A percentile compares a stretch with the other conserved stretches of the same genome.
Evolutionary conservation across 140 eudicot species (phyloP).

Genomic region (Senecio squalidus): DNA sequence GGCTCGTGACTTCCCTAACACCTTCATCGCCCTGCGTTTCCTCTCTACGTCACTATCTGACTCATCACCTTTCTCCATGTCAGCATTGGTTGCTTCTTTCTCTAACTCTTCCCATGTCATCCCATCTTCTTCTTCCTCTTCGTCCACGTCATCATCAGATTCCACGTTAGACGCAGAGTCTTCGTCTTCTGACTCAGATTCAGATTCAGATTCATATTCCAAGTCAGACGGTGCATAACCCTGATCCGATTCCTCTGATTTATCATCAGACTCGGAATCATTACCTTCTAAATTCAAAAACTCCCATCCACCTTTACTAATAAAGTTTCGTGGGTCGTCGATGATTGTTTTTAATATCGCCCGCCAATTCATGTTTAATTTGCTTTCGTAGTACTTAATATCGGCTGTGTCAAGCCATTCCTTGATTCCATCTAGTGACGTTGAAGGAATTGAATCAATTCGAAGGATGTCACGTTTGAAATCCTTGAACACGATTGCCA

Average conservation of each 20-base stretch:
- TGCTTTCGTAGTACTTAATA: not conserved
- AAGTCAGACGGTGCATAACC: too few relatives aligned
- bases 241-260: too few relatives aligned
- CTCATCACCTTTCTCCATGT: conserved; percentile 18
- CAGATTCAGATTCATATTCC: too few relatives aligned
- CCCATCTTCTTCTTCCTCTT: conserved; percentile 29
- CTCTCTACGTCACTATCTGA: conserved; percentile 21
- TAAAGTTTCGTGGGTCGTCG: not conserved
- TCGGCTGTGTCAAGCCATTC: not conserved
- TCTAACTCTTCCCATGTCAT: too few relatives aligned
- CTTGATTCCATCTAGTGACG: not conserved
- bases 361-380: not conserved
- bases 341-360: not conserved
- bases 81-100: conserved; percentile 15
- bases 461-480: not conserved
- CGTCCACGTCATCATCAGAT: conserved; percentile 21
- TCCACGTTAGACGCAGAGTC: conserved; percentile 30
- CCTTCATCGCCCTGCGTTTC: conserved; percentile 12
- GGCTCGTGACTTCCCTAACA: not conserved
- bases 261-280: too few relatives aligned
- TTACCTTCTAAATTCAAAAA: not conserved
- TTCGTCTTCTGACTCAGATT: conserved; percentile 29
- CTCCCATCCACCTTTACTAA: not conserved
- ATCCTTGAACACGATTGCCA: not conserved
- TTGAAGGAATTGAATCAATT: not conserved